phyloP scores from a whole-genome alignment of 805 yeast species.

The Barnettozyma sucrosica region DNA sequence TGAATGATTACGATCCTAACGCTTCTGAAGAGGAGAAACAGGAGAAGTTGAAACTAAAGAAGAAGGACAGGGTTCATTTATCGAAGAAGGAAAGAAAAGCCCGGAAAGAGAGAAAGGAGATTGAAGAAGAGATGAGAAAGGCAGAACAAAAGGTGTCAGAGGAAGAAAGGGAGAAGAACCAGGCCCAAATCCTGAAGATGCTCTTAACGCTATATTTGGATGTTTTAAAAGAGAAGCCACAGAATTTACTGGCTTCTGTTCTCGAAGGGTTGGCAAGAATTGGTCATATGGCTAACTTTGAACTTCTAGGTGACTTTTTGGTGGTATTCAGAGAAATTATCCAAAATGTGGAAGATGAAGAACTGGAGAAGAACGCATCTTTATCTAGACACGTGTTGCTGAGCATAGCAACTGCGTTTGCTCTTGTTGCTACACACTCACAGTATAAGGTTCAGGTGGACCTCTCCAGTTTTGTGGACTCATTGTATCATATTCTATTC shows the following conservation, averaged over 20 bases:
- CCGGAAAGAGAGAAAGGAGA: constrained; percentile 77
- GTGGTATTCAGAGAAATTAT: constrained; percentile 84
- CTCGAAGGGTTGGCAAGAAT: constrained; percentile 86
- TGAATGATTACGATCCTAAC: constrained; percentile 70
- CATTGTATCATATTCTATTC: constrained; percentile 63
- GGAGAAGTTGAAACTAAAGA: constrained; percentile 49
- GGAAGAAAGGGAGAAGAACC: constrained; percentile 80
- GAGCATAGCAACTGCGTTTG: constrained; percentile 86
- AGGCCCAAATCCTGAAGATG: constrained; percentile 74
- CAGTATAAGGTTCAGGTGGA: constrained; percentile 74
- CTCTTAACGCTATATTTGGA: constrained; percentile 72
- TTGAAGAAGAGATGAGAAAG: constrained; percentile 80
- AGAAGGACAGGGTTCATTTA: constrained; percentile 85
- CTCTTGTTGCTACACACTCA: constrained; percentile 70
- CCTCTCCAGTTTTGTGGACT: constrained; percentile 70
- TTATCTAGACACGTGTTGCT: constrained; percentile 64
- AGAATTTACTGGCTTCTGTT: constrained; percentile 73
- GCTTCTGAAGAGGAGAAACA: constrained; percentile 40
- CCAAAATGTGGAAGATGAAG: constrained; percentile 40
- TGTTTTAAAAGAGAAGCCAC: constrained; percentile 57
- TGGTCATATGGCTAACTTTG: constrained; percentile 91
- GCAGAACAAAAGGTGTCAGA: constrained; percentile 87
- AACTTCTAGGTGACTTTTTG: constrained; percentile 85
- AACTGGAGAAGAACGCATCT: constrained; percentile 34
- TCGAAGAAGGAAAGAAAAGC: constrained; percentile 87